A percentile compares a stretch with the other conserved stretches of the same genome.
These are phyloP conservation scores for Beauveria caledonica DNA, from an alignment of 2,329 filamentous ascomycete genomes.

Conservation along the genomic window DNA sequence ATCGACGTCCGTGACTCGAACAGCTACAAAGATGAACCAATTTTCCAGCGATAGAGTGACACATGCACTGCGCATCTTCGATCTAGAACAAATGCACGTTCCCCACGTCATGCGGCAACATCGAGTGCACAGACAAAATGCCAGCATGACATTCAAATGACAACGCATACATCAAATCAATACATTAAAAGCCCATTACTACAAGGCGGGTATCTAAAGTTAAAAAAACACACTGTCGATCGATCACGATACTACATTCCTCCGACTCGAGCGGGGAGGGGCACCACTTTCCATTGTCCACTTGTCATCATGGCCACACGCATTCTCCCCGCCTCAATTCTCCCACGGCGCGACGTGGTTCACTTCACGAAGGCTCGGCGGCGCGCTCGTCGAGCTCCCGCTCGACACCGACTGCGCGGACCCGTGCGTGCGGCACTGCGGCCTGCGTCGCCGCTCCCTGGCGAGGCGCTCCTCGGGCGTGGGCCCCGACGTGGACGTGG, in stretches of 20 bases:
- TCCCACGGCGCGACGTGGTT: slow-evolving; percentile 28
- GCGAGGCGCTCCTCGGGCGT: slow-evolving; percentile 36
- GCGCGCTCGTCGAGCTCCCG: slow-evolving; percentile 23
- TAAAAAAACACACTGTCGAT: background rate
- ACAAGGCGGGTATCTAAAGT: background rate
- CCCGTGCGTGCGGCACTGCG: slow-evolving; percentile 18
- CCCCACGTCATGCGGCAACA: background rate
- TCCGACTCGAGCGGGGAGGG: background rate
- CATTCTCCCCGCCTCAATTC: background rate
- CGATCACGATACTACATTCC: background rate
- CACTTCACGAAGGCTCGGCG: slow-evolving; percentile 21
- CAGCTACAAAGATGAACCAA: no score
- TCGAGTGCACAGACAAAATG: background rate
- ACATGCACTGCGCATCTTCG: no score
- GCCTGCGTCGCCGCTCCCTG: slow-evolving; percentile 25
- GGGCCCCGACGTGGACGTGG: slow-evolving; percentile 37
- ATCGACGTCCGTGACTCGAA: no score
- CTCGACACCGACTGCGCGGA: slow-evolving; percentile 27
- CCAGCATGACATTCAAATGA: background rate
- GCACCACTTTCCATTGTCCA: background rate
- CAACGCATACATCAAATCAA: background rate
- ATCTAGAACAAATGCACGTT: no score
- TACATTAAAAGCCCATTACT: background rate
- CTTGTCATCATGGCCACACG: background rate
- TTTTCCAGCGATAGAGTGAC: no score